Base-by-base conservation (phyloP, 768 basidiomycete genomes). In the Phaeotremella skinneri region DNA sequence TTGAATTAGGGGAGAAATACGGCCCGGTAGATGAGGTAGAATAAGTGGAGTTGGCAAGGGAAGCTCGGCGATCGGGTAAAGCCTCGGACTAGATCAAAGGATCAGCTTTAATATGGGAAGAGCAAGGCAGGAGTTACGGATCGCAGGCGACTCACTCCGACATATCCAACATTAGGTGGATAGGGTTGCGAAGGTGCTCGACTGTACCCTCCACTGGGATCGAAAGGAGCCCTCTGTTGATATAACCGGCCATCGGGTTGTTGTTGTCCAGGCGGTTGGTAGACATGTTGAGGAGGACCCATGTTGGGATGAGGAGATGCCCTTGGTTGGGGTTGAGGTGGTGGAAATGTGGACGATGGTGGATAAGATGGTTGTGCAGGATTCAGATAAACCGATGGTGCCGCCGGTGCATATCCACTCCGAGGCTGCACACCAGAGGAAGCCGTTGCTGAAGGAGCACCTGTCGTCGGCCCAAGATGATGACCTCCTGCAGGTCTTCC, bases 401-500 rank as follows among this genome's bases (percentile, higher is more conserved):
- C 53, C 34, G 54, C 20, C 49, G 56, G 57, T 43, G 54, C 51
- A 32, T 55, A 58, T 11, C 56, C 54, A 9, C 9, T 13, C 11
- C 21, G 37, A 21, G 52, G 41, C 17, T 3, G 43, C n/a, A 17
- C 48, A 41, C 16, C n/a, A 14, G 57, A 30, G 34, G 56, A 17
- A 25, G 52, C 29, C 48, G 53, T 26, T 31, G 57, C 27, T 56
- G 48, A 23, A 23, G 56, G 27, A 21, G 55, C 42, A 26, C 26
- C 37, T 49, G 57, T 62, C 27, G 27, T 47, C 14, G 55, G 29
- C 2, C 62, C 62, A 9, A 71, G 27, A 51, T 77, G 76, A 63
- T 77, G 76, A 6, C 61, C 68, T 4, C 62, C 74, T 5, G 76
- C 70, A 25, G 74, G 70, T 45, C 74, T 52, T 21, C 76, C 76